These are phyloP conservation scores for Parathielavia appendiculata DNA, from an alignment of 495 filamentous ascomycete species.

Conservation along the genomic window DNA sequence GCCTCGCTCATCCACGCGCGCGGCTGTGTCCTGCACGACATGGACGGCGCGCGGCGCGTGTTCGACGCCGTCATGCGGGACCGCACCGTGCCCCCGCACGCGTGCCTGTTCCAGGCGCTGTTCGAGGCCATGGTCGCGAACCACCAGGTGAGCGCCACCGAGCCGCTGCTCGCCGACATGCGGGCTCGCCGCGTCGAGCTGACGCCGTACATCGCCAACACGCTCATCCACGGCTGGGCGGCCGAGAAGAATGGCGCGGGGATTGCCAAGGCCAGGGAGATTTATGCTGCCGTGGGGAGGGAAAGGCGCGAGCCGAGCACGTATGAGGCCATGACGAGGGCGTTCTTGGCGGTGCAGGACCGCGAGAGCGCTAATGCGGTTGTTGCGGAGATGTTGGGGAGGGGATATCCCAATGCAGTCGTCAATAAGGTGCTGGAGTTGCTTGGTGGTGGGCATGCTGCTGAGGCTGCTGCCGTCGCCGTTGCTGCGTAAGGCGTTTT, in stretches of 20 bases:
- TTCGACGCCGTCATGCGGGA: constrained; percentile 76
- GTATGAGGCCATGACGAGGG: constrained; percentile 98
- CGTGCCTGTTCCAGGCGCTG: constrained; percentile 90
- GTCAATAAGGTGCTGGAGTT: constrained; percentile 87
- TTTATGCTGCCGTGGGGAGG: constrained; percentile 69
- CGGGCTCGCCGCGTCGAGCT: constrained; percentile 63
- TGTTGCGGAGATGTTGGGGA: constrained; percentile 82
- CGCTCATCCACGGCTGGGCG: constrained; percentile 97
- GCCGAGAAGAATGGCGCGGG: constrained; percentile 54
- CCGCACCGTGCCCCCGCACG: constrained; percentile 58
- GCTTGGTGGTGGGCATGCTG: constrained; percentile 56
- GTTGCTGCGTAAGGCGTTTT: no score
- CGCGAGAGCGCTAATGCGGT: constrained; percentile 64
- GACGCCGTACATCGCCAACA: constrained; percentile 98
- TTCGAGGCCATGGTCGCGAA: constrained; percentile 97
- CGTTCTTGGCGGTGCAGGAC: constrained; percentile 79
- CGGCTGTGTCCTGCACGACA: constrained; percentile 88
- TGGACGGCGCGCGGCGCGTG: constrained; percentile 70
- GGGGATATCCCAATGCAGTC: constrained; percentile 88
- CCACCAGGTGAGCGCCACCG: constrained; percentile 71
- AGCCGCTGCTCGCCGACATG: constrained; percentile 72
- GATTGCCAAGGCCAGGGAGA: constrained; percentile 67
- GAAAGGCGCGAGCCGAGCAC: constrained; percentile 89
- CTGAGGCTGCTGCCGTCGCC: constrained; percentile 10
- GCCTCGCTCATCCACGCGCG: constrained; percentile 93